Conservation (phyloP, 257 asterid species). For the Fraxinus cuspidata region DNA sequence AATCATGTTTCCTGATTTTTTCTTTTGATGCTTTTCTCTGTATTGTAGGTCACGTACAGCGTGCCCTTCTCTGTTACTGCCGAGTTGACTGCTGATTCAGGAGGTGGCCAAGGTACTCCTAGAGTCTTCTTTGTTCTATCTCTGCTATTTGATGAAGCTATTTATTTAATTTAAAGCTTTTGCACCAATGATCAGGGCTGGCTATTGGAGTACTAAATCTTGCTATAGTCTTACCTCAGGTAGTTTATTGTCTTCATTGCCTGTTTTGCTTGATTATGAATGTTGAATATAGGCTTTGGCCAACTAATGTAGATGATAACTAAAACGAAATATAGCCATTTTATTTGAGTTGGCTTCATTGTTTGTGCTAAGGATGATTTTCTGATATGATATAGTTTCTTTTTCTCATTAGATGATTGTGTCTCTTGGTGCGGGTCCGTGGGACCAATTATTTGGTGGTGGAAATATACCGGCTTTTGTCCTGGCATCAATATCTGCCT, state of each 20-base stretch:
- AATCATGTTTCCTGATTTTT: not conserved
- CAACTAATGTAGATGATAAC: not conserved
- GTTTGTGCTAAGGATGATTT: not conserved
- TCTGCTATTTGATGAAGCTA: constrained; percentile 18
- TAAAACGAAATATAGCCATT: not conserved
- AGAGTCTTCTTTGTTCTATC: constrained; percentile 11
- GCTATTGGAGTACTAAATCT: constrained; percentile 98
- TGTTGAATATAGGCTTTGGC: not conserved
- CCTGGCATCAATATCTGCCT: constrained; percentile 47
- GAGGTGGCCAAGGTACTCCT: constrained; percentile 95
- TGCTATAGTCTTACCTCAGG: constrained; percentile 80
- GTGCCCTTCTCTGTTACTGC: constrained; percentile 98
- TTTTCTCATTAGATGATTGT: constrained; percentile 66
- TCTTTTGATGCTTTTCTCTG: constrained; percentile 25
- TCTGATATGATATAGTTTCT: constrained; percentile 9
- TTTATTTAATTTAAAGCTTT: not conserved
- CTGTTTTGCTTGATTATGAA: constrained; percentile 11
- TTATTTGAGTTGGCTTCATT: not conserved
- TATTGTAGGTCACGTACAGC: constrained; percentile 79
- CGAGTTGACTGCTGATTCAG: constrained; percentile 96
- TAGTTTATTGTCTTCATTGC: constrained; percentile 28
- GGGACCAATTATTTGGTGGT: constrained; percentile 89
- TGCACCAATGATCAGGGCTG: constrained; percentile 60
- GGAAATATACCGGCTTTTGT: constrained; percentile 58
- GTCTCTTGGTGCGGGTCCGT: constrained; percentile 99